Conservation (phyloP, 768 basidiomycete species). For the Leccinum imitatum region DNA sequence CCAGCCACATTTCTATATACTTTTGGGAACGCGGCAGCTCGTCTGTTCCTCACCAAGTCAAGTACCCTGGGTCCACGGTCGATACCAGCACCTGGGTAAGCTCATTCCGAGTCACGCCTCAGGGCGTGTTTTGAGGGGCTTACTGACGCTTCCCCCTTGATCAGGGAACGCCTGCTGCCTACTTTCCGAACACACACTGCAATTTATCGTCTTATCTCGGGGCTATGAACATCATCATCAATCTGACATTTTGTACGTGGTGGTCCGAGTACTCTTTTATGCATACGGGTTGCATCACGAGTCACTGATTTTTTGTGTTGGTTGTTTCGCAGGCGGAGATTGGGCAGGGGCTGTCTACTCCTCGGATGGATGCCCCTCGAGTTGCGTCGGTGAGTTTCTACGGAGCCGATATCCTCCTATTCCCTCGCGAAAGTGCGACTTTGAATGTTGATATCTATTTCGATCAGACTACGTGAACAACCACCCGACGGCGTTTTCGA, state of each 20-base stretch:
- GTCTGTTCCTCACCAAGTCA: slow-evolving; percentile 37
- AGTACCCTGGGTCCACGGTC: slow-evolving; percentile 18
- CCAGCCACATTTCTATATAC: slow-evolving; percentile 35
- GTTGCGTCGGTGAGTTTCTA: slow-evolving; percentile 25
- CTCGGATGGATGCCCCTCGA: slow-evolving; percentile 25
- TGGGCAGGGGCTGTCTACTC: slow-evolving; percentile 28
- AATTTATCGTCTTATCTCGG: slow-evolving; percentile 19
- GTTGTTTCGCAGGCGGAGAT: slow-evolving; percentile 24
- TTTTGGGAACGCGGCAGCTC: slow-evolving; percentile 41
- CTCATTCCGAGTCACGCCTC: neutral
- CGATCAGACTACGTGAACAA: slow-evolving; percentile 49
- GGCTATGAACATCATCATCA: slow-evolving; percentile 22
- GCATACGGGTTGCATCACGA: neutral
- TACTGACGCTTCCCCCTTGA: neutral
- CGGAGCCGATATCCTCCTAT: neutral
- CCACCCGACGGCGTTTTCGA: slow-evolving; percentile 19
- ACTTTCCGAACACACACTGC: slow-evolving; percentile 14
- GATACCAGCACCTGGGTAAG: slow-evolving; percentile 29
- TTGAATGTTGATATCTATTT: slow-evolving; percentile 25
- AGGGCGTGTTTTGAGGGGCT: no score
- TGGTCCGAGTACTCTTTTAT: neutral
- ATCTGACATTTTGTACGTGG: slow-evolving; percentile 23
- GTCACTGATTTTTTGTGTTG: neutral
- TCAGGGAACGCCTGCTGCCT: slow-evolving; percentile 18
- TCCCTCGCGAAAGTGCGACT: slow-evolving; percentile 11